Percentiles rank a stretch among this genome's conserved stretches.
Conservation (phyloP, 768 basidiomycete species). For the Podaxis mareebaensis region DNA sequence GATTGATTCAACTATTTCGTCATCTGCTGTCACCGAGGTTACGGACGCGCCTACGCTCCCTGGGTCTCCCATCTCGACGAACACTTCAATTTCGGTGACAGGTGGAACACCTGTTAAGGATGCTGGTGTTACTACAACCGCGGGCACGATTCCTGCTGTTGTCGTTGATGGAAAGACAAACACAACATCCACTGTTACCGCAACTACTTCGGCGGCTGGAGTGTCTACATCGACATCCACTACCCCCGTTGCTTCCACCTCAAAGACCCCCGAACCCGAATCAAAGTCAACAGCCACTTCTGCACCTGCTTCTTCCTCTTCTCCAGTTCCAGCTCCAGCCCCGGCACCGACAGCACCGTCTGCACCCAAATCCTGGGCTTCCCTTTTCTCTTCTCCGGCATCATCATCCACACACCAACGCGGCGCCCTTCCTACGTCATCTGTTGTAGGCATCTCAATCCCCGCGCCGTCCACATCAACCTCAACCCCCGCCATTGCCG, state of each 20-base stretch:
- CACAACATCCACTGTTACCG: background rate
- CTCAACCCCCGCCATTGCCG: conserved; percentile 26
- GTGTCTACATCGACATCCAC: conserved; percentile 17
- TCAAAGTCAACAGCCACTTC: conserved; percentile 5
- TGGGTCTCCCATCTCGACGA: conserved; percentile 59
- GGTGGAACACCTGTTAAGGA: conserved; percentile 28
- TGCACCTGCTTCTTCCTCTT: conserved; percentile 7
- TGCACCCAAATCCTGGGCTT: conserved; percentile 69
- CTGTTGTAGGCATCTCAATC: conserved; percentile 73
- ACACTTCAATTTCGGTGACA: conserved; percentile 54
- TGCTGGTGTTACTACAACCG: conserved; percentile 14
- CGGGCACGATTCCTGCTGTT: conserved; percentile 4
- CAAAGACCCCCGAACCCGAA: conserved; percentile 4
- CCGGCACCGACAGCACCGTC: conserved; percentile 23
- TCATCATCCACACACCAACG: conserved; percentile 30
- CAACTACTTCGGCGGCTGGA: background rate
- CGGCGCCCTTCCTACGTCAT: conserved; percentile 64
- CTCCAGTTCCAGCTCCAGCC: conserved; percentile 13
- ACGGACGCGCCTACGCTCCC: conserved; percentile 53
- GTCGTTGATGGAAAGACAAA: conserved; percentile 11
- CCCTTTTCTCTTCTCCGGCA: conserved; percentile 56
- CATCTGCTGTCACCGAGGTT: conserved; percentile 50
- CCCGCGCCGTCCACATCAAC: conserved; percentile 42
- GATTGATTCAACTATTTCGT: conserved; percentile 39
- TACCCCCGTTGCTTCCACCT: background rate